Base-by-base conservation (phyloP, 192 early-diverging fungal genomes). In the Linnemannia elongata region DNA sequence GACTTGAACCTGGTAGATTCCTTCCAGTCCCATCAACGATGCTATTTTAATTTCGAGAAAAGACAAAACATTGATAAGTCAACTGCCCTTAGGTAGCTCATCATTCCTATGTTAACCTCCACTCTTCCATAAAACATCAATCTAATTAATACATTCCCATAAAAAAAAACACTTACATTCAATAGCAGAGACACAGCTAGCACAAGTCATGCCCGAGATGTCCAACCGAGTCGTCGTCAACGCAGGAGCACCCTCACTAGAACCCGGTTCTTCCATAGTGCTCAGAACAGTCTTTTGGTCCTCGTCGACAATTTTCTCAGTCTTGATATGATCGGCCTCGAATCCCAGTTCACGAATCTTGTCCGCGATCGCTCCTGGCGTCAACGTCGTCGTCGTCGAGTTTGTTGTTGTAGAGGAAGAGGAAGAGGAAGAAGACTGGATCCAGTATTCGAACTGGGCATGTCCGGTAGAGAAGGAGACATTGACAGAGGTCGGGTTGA, bases 161-260 rank as follows among this genome's bases (percentile, higher is more conserved):
- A 35, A 60, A 6, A 35, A 77, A 79, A 35, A 60, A 4, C 15
- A 77, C 85, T 81, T 87, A 87, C 82, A 81, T 82, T 96, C 92
- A 72, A 99, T 93, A 9, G 93, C 88, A 24, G 89, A 89, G 20
- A 97, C 96, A 88, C 97, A 99, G 20, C 96, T 95, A 2, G 94
- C 93, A 54, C 97, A 98, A 0, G 96, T 96, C 95, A 99, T 96
- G 2, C 97, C 97, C 47, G 89, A 88, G 42, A 98, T 88, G 24
- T 79, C 72, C 4, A 90, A 71, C 4, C 75, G 74, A 27, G 86
- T 90, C 0, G 79, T 89, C 2, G 86, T 82, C 3, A 69, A 27
- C 20, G 66, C 17, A 2, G 45, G 20, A 12, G 47, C 35, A 52
- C 49, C 49, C 18, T 2, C 15, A 22, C 18, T 18, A 6, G 49